A percentile compares a stretch with the other conserved stretches of the same genome.
Evolutionary conservation across 176 grass and related monocot genomes (phyloP).

Genomic region (Pontederia paniculata): DNA sequence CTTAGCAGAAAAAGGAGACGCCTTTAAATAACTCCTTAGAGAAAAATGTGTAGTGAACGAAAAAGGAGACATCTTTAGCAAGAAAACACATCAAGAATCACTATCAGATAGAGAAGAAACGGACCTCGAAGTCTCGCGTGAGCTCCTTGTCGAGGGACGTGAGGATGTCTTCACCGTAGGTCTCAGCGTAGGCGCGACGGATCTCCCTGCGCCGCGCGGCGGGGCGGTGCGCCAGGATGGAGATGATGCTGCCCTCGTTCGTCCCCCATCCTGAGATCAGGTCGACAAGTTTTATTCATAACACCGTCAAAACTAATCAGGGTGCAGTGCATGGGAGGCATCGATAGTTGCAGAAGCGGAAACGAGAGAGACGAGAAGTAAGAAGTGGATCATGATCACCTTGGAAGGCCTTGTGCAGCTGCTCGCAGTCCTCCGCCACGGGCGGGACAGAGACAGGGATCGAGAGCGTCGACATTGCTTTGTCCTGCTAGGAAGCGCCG

Average conservation of each 20-base stretch:
- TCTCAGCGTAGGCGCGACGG: constrained; percentile 41
- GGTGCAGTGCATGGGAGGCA: no score
- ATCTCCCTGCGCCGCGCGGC: constrained; percentile 57
- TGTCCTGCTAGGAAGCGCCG: background rate
- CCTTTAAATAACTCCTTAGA: background rate
- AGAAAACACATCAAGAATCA: background rate
- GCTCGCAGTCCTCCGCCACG: constrained; percentile 70
- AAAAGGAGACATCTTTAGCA: background rate
- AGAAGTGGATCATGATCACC: constrained; percentile 18
- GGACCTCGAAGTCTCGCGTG: constrained; percentile 83
- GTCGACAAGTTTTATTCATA: background rate
- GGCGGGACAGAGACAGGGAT: constrained; percentile 40
- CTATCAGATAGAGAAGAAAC: constrained; percentile 3
- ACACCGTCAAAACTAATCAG: background rate
- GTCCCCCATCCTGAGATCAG: constrained; percentile 62
- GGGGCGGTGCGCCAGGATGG: constrained; percentile 75
- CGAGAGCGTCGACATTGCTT: constrained; percentile 66
- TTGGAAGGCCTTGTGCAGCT: constrained; percentile 81
- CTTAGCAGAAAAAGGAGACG: background rate
- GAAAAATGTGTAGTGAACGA: no score
- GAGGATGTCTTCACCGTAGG: constrained; percentile 64
- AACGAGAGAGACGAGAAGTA: background rate
- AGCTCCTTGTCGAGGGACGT: constrained; percentile 68
- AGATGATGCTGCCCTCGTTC: constrained; percentile 74
- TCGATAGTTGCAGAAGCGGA: no score